Evolutionary conservation across 257 asterid species (phyloP).

Genomic region (Ajuga chamaepitys): DNA sequence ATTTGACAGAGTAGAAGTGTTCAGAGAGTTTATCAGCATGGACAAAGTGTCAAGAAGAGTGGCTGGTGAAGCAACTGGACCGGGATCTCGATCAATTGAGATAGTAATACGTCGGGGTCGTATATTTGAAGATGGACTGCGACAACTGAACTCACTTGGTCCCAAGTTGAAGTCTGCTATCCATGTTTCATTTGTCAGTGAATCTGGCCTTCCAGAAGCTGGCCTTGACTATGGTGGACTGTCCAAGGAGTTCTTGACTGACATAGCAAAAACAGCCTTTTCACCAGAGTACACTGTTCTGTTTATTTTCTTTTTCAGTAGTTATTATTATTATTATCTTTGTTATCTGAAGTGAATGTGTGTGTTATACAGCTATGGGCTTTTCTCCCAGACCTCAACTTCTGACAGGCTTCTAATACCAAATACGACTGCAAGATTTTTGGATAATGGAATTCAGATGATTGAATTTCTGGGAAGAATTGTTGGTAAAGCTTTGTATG

Average conservation of each 20-base stretch:
- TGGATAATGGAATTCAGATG: conserved; percentile 84
- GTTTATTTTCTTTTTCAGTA: neutral
- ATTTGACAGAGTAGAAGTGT: conserved; percentile 77
- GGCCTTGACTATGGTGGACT: conserved; percentile 98
- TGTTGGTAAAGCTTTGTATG: conserved; percentile 93
- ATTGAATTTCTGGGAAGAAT: conserved; percentile 91
- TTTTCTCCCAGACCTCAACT: conserved; percentile 82
- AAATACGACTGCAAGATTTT: conserved; percentile 66
- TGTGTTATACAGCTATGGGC: conserved; percentile 58
- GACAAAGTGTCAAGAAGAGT: conserved; percentile 78
- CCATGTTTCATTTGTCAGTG: conserved; percentile 87
- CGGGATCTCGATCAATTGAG: conserved; percentile 71
- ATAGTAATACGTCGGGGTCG: conserved; percentile 77
- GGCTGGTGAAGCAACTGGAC: conserved; percentile 74
- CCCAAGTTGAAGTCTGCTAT: conserved; percentile 73
- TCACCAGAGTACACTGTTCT: conserved; percentile 67
- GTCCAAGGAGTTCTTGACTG: conserved; percentile 93
- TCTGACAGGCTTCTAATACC: conserved; percentile 85
- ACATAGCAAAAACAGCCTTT: conserved; percentile 75
- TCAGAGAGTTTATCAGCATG: conserved; percentile 88
- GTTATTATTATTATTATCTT: neutral
- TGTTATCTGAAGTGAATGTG: conserved; percentile 16
- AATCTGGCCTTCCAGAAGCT: conserved; percentile 95
- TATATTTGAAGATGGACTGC: conserved; percentile 90
- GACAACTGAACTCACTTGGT: conserved; percentile 76